Evolutionary conservation across 164 flowering plant genomes (phyloP), one percentile per base, ranked within the genome.

Genomic region (Berberis thunbergii): DNA sequence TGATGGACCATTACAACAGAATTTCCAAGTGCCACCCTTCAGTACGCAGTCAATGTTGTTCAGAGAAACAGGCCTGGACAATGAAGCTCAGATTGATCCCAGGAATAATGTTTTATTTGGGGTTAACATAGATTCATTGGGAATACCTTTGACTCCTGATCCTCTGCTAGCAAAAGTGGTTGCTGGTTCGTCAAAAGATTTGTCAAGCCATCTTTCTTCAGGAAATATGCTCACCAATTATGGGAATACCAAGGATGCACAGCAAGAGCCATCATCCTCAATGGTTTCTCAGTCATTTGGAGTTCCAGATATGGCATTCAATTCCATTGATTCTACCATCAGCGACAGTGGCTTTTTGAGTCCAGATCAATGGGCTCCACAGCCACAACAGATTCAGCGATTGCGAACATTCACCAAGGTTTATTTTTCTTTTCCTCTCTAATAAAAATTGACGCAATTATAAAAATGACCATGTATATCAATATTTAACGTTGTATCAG

Each of bases 201-300:
- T 80, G 62, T 73, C 81, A 11, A 75, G 74, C 72, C 80, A 74
- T 54, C 70, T 86, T 38, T 65, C 89, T 41, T 74, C 85, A 2
- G 92, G 77, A 54, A 79, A 76, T 49, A 60, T 84, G 79, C 75
- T 87, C 63, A 65, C 83, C 8, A 73, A 73, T 70, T 84, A 72
- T 71, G 87, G 80, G 40, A 83, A 75, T 66, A 64, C 82, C 49
- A 87, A 84, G 76, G 97, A 91, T 71, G 70, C 77, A 62, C 96
- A 87, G 67, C 91, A 78, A 66, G 96, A 89, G 56, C 81, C 83
- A 56, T 87, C 96, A 54, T 86, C 99, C 12, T 83, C 97, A n/a
- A 79, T 93, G 68, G 88, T 87, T 69, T 85, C 95, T n/a, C 97
- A 89, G 71, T 83, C 96, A 56, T 91, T 86, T 83, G 97, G 94